phyloP scores from a whole-genome alignment of 164 flowering plant species.

The Chimonanthus salicifolius region DNA sequence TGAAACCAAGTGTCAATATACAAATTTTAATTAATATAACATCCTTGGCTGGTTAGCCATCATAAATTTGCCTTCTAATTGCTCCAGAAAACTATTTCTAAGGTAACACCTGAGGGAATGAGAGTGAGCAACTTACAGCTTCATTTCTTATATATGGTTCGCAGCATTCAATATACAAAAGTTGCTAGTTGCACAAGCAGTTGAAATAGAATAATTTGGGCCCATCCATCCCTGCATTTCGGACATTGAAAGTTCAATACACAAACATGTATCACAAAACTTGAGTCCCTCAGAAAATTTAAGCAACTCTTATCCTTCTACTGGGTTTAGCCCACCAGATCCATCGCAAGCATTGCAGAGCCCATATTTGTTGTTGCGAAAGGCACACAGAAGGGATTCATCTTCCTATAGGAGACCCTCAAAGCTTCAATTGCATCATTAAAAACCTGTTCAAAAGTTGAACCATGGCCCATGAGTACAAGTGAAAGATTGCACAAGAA shows the following conservation, averaged over 20 bases:
- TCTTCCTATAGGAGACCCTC: slow-evolving; percentile 83
- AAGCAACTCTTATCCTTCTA: neutral
- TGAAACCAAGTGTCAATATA: too few species aligned
- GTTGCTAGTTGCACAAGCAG: slow-evolving; percentile 99
- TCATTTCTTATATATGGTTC: slow-evolving; percentile 93
- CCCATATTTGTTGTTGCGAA: slow-evolving; percentile 99
- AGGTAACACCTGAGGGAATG: neutral
- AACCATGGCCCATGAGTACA: neutral
- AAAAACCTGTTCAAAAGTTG: slow-evolving; percentile 54
- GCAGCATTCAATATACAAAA: slow-evolving; percentile 95
- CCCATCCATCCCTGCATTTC: slow-evolving; percentile 98
- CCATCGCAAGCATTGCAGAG: slow-evolving; percentile 99
- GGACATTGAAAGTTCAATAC: neutral
- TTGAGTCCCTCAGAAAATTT: neutral
- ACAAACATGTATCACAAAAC: neutral
- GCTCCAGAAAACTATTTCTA: too few species aligned
- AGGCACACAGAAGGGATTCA: slow-evolving; percentile 99
- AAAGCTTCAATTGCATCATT: slow-evolving; percentile 93
- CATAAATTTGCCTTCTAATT: too few species aligned
- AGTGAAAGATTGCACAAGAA: neutral
- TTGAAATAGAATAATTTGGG: slow-evolving; percentile 96
- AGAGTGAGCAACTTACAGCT: slow-evolving; percentile 61
- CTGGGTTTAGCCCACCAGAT: slow-evolving; percentile 51
- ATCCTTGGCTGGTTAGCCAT: too few species aligned
- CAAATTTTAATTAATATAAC: too few species aligned